phyloP scores from a whole-genome alignment of 768 basidiomycete genomes.

The Agrocybe pediades region DNA sequence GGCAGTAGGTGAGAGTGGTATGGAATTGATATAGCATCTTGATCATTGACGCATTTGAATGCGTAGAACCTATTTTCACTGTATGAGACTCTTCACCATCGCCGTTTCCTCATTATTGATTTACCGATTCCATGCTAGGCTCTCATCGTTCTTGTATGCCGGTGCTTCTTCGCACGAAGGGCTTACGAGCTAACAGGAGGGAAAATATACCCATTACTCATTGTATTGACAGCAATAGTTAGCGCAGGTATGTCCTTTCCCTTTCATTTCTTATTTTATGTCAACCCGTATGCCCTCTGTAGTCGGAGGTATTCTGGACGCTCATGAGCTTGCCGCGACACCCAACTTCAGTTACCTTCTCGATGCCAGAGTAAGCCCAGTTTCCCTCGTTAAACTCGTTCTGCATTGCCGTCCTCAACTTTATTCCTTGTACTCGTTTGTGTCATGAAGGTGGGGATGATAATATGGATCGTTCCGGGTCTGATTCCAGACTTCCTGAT shows the following conservation, averaged over 20 bases:
- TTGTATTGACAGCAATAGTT: background rate
- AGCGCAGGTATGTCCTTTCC: background rate
- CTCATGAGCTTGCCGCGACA: background rate
- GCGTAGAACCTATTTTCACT: background rate
- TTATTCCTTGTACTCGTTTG: too few species aligned
- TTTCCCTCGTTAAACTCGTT: background rate
- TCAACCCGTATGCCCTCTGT: background rate
- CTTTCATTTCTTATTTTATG: background rate
- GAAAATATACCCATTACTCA: background rate
- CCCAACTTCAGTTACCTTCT: background rate
- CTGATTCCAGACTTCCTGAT: background rate
- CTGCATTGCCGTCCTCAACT: too few species aligned
- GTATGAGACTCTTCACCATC: background rate
- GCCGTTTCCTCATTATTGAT: background rate
- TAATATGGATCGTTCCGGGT: background rate
- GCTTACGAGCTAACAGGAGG: background rate
- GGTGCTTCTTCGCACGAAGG: background rate
- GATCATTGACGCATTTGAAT: too few species aligned
- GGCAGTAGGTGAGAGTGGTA: background rate
- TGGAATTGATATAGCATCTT: too few species aligned
- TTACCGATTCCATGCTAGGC: background rate
- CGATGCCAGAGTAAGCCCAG: background rate
- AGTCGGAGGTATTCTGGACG: background rate
- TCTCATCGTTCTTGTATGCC: background rate
- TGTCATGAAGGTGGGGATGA: background rate